phyloP scores from a whole-genome alignment of 306 rosid species.

The Senna tora region DNA sequence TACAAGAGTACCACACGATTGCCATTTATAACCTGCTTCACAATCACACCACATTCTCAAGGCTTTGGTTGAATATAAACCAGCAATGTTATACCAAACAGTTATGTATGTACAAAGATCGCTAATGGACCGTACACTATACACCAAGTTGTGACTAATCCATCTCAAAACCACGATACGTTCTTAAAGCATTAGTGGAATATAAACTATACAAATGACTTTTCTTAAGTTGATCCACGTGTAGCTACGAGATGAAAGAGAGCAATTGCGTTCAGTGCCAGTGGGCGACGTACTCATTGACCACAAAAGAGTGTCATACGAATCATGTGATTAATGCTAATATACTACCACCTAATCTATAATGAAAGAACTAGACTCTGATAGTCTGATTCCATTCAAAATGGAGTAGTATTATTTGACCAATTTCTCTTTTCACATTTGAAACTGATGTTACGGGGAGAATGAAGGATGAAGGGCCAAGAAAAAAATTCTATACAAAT shows the following conservation, averaged over 20 bases:
- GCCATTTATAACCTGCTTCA: too few species aligned
- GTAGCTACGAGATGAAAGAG: not conserved
- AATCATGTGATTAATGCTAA: not conserved
- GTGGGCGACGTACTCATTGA: not conserved
- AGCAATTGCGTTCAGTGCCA: not conserved
- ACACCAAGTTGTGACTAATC: not conserved
- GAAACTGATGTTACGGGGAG: slow-evolving; percentile 46
- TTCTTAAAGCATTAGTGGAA: not conserved
- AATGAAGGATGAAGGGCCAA: slow-evolving; percentile 3
- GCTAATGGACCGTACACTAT: not conserved
- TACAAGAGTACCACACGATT: not conserved
- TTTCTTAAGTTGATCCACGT: not conserved
- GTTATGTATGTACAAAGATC: not conserved
- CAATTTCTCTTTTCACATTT: slow-evolving; percentile 51
- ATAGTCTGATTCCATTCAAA: slow-evolving; percentile 36
- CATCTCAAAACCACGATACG: not conserved
- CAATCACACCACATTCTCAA: not conserved
- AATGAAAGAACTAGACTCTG: slow-evolving; percentile 6
- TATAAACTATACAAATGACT: not conserved
- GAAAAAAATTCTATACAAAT: slow-evolving; percentile 61
- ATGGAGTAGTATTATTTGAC: slow-evolving; percentile 61
- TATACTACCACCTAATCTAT: not conserved
- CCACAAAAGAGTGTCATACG: not conserved
- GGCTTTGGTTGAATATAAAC: not conserved
- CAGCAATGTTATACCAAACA: not conserved